Conservation (phyloP, 2,329 filamentous ascomycete species). For the Ceratocystis diversiconidia region DNA sequence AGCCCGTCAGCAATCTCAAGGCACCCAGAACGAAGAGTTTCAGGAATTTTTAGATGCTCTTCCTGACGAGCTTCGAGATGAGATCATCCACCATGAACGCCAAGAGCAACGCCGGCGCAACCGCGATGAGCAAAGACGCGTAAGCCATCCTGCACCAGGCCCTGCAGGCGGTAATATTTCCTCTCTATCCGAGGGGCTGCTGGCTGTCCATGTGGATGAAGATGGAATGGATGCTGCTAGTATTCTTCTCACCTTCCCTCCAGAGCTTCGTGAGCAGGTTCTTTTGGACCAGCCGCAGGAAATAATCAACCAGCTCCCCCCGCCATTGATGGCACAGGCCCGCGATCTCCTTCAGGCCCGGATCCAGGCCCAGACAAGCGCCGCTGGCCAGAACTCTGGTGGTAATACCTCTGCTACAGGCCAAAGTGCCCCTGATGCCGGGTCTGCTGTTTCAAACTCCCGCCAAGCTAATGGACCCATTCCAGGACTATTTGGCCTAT, state of each 20-base stretch:
- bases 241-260: conserved; percentile 81
- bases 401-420: not conserved
- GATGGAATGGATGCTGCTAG: conserved; percentile 80
- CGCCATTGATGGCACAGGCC: conserved; percentile 74
- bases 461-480: not conserved
- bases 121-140: conserved; percentile 64
- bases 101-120: conserved; percentile 78
- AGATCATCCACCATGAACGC: conserved; percentile 81
- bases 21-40: conserved; percentile 72
- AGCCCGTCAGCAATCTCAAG: conserved; percentile 52
- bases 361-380: not conserved
- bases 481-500: not conserved
- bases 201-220: conserved; percentile 8
- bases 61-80: conserved; percentile 75
- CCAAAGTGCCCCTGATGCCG: not conserved
- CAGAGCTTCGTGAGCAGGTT: conserved; percentile 69
- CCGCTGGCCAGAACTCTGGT: not conserved
- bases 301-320: conserved; percentile 67
- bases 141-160: conserved; percentile 35
- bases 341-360: conserved; percentile 42
- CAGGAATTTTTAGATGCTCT: conserved; percentile 89
- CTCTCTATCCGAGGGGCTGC: not conserved
- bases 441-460: not conserved
- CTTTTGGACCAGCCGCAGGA: conserved; percentile 86
- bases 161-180: conserved; percentile 17